phyloP scores from a whole-genome alignment of 148 eudicot species.

The Fagopyrum tataricum region DNA sequence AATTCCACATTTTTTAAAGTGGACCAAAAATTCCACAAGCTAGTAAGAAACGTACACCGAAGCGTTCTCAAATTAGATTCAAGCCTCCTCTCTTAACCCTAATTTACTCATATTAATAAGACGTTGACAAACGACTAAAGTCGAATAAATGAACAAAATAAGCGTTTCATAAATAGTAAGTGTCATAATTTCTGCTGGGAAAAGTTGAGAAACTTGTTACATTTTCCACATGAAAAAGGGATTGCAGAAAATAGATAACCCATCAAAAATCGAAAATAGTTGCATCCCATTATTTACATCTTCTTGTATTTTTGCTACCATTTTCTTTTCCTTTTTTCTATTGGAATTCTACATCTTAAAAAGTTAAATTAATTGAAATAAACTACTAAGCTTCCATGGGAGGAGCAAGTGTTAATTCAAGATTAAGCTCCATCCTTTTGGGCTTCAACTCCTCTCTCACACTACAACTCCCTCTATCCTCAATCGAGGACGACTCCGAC shows the following conservation, averaged over 20 bases:
- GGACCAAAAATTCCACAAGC: too few relatives aligned
- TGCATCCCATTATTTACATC: constrained; percentile 11
- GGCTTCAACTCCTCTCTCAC: constrained; percentile 1
- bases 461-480: constrained; percentile 15
- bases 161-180: not conserved
- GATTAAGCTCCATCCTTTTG: not conserved
- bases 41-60: too few relatives aligned
- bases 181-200: not conserved
- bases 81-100: too few relatives aligned
- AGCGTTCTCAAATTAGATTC: too few relatives aligned
- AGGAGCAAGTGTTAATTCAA: constrained; percentile 6
- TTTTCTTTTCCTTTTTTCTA: not conserved
- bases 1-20: too few relatives aligned
- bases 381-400: not conserved
- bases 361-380: not conserved
- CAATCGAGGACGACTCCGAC: constrained; percentile 57
- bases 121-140: too few relatives aligned
- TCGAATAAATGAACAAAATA: not conserved
- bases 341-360: not conserved
- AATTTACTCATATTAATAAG: too few relatives aligned
- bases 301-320: not conserved
- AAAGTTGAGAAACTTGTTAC: not conserved
- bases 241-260: not conserved
- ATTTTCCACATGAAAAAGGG: not conserved
- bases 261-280: not conserved